Conservation (phyloP, 306 rosid species). For the Dicorynia guianensis region DNA sequence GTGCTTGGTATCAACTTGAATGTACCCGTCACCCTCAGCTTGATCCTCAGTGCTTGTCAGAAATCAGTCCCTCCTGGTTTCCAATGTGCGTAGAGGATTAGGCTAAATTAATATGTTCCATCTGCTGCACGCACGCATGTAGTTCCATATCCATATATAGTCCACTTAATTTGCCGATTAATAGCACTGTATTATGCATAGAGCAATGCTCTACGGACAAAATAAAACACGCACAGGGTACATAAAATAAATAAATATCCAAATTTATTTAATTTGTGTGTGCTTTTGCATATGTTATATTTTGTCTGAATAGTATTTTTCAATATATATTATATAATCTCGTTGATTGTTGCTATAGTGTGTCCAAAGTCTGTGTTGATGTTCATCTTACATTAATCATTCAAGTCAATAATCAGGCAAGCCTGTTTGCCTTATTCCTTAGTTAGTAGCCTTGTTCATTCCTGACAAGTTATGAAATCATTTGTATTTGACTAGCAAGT, state of each 20-base stretch:
- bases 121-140: no score
- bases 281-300: no score
- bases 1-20: slow-evolving; percentile 74
- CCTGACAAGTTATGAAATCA: not conserved
- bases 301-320: not conserved
- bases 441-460: slow-evolving; percentile 5
- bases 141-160: no score
- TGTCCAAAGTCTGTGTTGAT: not conserved
- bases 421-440: slow-evolving; percentile 44
- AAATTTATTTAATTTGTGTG: no score
- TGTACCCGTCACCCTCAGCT: slow-evolving; percentile 62
- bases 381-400: not conserved
- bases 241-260: no score
- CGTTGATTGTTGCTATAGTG: not conserved
- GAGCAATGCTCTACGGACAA: no score
- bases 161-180: no score
- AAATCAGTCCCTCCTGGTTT: slow-evolving; percentile 74
- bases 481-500: not conserved
- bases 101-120: no score
- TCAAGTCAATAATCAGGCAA: slow-evolving; percentile 34
- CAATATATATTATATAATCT: not conserved
- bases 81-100: slow-evolving; percentile 49
- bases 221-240: no score
- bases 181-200: no score
- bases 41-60: slow-evolving; percentile 79